These are phyloP conservation scores for Mycena haematopus DNA, from an alignment of 768 basidiomycete genomes.

Conservation along the genomic window DNA sequence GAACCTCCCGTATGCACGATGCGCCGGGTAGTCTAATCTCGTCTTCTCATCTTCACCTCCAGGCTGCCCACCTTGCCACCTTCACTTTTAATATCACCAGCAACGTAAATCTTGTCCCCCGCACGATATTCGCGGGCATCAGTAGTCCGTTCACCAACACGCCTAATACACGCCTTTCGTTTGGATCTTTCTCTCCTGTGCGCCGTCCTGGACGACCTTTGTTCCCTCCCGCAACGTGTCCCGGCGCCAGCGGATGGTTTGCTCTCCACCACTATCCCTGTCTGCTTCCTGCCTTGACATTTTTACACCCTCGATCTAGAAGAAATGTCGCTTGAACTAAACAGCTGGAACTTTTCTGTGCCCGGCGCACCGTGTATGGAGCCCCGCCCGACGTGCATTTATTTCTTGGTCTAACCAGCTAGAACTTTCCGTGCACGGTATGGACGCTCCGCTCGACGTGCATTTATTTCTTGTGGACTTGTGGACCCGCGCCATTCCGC, in stretches of 20 bases:
- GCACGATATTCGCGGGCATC: constrained; percentile 26
- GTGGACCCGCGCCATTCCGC: constrained; percentile 9
- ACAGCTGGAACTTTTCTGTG: neutral
- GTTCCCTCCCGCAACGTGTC: constrained; percentile 17
- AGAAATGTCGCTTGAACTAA: constrained; percentile 16
- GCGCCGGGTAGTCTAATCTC: constrained; percentile 23
- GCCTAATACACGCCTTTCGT: constrained; percentile 28
- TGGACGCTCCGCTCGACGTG: neutral
- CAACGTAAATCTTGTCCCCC: constrained; percentile 23
- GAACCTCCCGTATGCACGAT: constrained; percentile 13
- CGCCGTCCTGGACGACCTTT: constrained; percentile 7
- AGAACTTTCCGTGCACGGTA: constrained; percentile 5
- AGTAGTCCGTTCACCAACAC: constrained; percentile 12
- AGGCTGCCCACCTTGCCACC: neutral
- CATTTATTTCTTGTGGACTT: neutral
- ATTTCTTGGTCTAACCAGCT: constrained; percentile 4
- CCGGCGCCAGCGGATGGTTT: constrained; percentile 22
- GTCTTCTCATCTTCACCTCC: constrained; percentile 13
- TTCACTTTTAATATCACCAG: constrained; percentile 12
- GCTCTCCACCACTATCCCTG: constrained; percentile 16
- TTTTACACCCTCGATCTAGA: constrained; percentile 16
- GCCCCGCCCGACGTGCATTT: neutral
- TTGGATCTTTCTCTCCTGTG: constrained; percentile 27
- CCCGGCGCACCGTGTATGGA: no score
- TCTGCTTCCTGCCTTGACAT: constrained; percentile 3